phyloP scores from a whole-genome alignment of 1,139 yeast genomes.

The Taiozyma sp. region DNA sequence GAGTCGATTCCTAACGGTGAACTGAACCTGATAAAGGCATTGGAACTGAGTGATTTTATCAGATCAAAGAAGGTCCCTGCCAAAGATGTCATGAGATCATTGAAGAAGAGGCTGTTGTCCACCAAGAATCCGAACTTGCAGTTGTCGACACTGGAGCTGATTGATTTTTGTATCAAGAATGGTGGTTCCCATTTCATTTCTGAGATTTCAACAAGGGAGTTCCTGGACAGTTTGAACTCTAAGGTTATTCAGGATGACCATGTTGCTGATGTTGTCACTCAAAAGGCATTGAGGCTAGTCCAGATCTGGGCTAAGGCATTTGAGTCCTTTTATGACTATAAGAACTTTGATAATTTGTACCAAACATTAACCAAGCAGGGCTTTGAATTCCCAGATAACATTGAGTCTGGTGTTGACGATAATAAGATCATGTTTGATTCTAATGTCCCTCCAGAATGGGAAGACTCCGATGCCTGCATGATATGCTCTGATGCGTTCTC shows the following conservation, averaged over 20 bases:
- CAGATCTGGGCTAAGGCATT: constrained; percentile 80
- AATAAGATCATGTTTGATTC: constrained; percentile 68
- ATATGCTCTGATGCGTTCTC: constrained; percentile 80
- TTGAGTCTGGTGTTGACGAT: constrained; percentile 12
- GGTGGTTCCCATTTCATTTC: constrained; percentile 83
- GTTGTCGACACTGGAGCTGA: constrained; percentile 65
- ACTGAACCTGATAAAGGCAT: constrained; percentile 70
- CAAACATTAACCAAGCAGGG: constrained; percentile 58
- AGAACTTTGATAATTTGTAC: constrained; percentile 61
- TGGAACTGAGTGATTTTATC: constrained; percentile 86
- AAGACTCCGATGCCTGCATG: constrained; percentile 94
- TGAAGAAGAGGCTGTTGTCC: constrained; percentile 68
- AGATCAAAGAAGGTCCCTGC: constrained; percentile 82
- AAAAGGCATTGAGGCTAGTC: constrained; percentile 55
- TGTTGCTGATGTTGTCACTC: constrained; percentile 49
- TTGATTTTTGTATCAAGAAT: constrained; percentile 87
- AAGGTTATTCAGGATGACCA: constrained; percentile 26
- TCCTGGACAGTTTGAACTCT: constrained; percentile 68
- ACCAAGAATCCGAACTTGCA: constrained; percentile 76
- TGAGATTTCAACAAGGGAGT: constrained; percentile 82
- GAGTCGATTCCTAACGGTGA: constrained; percentile 92
- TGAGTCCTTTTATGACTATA: constrained; percentile 61
- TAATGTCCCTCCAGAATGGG: constrained; percentile 97
- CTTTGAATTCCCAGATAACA: constrained; percentile 53
- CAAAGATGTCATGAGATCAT: constrained; percentile 76